Evolutionary conservation across 305 asterid genomes (phyloP).

Genomic region (Fraxinus baroniana): DNA sequence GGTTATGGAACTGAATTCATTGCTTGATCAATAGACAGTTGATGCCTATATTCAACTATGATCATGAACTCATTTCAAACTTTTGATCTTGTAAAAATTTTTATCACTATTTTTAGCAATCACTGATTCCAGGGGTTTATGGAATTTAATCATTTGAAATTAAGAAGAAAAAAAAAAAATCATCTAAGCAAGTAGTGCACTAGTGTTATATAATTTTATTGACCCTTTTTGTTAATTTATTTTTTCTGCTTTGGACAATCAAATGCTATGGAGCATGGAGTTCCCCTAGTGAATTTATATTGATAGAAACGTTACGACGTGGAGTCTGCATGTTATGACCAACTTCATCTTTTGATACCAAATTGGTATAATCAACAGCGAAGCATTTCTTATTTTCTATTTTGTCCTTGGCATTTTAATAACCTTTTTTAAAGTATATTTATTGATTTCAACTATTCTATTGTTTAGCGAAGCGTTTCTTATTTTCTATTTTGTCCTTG

Average conservation of each 20-base stretch:
- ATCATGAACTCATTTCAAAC: neutral
- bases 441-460: neutral
- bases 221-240: neutral
- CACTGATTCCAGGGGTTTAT: neutral
- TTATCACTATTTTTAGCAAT: neutral
- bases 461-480: neutral
- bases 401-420: neutral
- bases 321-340: neutral
- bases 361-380: neutral
- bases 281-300: neutral
- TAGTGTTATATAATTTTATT: neutral
- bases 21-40: conserved; percentile 35
- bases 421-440: neutral
- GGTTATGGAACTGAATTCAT: conserved; percentile 52
- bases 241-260: neutral
- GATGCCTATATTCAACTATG: conserved; percentile 16
- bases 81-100: neutral
- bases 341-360: neutral
- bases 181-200: neutral
- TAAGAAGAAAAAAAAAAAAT: neutral
- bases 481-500: neutral
- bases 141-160: neutral
- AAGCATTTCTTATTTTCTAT: neutral
- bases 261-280: neutral
- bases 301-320: neutral